Conservation (phyloP, 192 early-diverging fungal species). For the Entomortierella parvispora region DNA sequence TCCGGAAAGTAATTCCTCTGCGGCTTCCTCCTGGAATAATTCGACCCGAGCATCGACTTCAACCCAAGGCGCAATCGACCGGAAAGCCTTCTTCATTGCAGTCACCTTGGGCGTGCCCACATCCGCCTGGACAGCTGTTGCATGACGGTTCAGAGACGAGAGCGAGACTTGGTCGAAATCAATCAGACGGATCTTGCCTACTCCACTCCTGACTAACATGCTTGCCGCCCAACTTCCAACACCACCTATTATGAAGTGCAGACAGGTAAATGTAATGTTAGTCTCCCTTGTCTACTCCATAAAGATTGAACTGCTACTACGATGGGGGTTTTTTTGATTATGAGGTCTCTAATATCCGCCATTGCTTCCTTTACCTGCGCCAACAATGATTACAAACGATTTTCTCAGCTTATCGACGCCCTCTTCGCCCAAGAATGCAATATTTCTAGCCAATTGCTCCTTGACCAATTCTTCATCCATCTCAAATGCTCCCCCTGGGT, state of each 20-base stretch:
- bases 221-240: slow-evolving; percentile 92
- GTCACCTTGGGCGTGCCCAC: slow-evolving; percentile 90
- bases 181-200: slow-evolving; percentile 86
- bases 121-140: slow-evolving; percentile 89
- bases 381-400: slow-evolving; percentile 94
- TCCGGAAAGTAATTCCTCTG: slow-evolving; percentile 73
- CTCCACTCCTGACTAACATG: slow-evolving; percentile 92
- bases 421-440: slow-evolving; percentile 89
- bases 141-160: slow-evolving; percentile 94
- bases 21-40: slow-evolving; percentile 77
- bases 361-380: slow-evolving; percentile 66
- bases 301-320: too few species aligned
- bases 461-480: slow-evolving; percentile 76
- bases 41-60: slow-evolving; percentile 81
- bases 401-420: slow-evolving; percentile 76
- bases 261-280: neutral
- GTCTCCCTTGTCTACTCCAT: too few species aligned
- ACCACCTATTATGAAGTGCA: slow-evolving; percentile 63
- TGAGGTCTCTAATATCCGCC: too few species aligned
- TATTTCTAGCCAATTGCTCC: slow-evolving; percentile 89
- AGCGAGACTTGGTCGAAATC: slow-evolving; percentile 99
- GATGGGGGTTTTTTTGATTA: too few species aligned
- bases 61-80: slow-evolving; percentile 80
- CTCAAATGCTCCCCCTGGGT: neutral
- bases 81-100: slow-evolving; percentile 78